Percentiles rank a stretch among this genome's conserved stretches.
phyloP scores from a whole-genome alignment of 108 stramenopile genomes.

The Cyclotella sp. region DNA sequence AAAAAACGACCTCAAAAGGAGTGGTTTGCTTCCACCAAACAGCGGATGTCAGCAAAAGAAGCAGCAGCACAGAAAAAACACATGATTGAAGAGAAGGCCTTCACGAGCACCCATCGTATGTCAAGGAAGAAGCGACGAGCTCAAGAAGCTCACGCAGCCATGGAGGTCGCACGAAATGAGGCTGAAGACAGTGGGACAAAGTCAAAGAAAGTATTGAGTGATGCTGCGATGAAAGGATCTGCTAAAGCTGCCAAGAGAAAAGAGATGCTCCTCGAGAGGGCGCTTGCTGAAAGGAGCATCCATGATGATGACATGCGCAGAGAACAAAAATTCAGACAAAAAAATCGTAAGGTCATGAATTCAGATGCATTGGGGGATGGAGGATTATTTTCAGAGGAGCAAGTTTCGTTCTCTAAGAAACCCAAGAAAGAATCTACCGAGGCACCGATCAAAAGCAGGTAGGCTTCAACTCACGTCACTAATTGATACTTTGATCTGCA shows the following conservation, averaged over 20 bases:
- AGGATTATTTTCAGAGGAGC: slow-evolving; percentile 80
- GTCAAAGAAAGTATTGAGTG: slow-evolving; percentile 48
- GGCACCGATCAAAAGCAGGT: slow-evolving; percentile 41
- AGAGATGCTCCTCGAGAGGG: slow-evolving; percentile 43
- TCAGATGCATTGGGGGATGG: slow-evolving; percentile 81
- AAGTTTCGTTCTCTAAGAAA: slow-evolving; percentile 67
- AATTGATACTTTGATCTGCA: neutral
- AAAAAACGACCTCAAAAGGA: slow-evolving; percentile 75
- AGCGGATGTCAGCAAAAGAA: slow-evolving; percentile 66
- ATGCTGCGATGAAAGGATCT: slow-evolving; percentile 57
- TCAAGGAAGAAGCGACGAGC: slow-evolving; percentile 88
- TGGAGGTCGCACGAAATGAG: slow-evolving; percentile 53
- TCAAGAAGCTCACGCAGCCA: slow-evolving; percentile 64
- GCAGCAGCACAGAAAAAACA: slow-evolving; percentile 67
- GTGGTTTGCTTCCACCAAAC: slow-evolving; percentile 84
- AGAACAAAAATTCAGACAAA: slow-evolving; percentile 54
- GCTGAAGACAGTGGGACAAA: slow-evolving; percentile 54
- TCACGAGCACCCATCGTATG: slow-evolving; percentile 87
- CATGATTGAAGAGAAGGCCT: slow-evolving; percentile 75
- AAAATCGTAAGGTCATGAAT: slow-evolving; percentile 42
- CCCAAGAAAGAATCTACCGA: slow-evolving; percentile 47
- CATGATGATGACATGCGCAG: slow-evolving; percentile 53
- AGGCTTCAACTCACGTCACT: no score
- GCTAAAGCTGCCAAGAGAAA: slow-evolving; percentile 61
- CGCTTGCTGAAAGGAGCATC: slow-evolving; percentile 37